These are phyloP conservation scores for Phytophthora idaei DNA, from an alignment of 352 stramenopile species.

Conservation along the genomic window DNA sequence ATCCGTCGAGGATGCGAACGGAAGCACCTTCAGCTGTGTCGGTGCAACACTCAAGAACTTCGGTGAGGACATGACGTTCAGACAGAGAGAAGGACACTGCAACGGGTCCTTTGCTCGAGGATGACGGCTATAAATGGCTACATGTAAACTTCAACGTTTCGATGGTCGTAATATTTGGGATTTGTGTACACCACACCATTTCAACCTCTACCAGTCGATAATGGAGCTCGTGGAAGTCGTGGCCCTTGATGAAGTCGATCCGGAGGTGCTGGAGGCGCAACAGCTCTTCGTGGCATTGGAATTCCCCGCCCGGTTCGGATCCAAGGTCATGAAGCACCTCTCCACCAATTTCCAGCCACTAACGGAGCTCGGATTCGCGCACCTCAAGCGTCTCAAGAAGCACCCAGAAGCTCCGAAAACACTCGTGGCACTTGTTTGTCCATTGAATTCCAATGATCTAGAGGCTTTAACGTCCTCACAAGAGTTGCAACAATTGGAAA, in stretches of 20 bases:
- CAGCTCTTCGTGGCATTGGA: slow-evolving; percentile 74
- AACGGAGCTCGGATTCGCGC: slow-evolving; percentile 63
- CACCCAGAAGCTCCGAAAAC: slow-evolving; percentile 37
- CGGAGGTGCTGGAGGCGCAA: slow-evolving; percentile 46
- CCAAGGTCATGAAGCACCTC: slow-evolving; percentile 72
- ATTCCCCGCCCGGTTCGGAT: slow-evolving; percentile 69
- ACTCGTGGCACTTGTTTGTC: slow-evolving; percentile 64
- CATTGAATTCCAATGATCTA: slow-evolving; percentile 21
- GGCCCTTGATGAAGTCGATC: slow-evolving; percentile 25
- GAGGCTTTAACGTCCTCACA: slow-evolving; percentile 10
- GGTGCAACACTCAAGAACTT: slow-evolving; percentile 6
- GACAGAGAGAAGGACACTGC: background rate
- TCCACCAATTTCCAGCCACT: slow-evolving; percentile 55
- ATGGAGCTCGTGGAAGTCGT: slow-evolving; percentile 55
- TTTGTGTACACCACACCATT: background rate
- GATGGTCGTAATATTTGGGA: slow-evolving; percentile 2
- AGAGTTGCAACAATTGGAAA: slow-evolving; percentile 36
- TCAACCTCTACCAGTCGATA: slow-evolving; percentile 12
- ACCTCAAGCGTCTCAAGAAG: slow-evolving; percentile 89
- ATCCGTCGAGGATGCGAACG: slow-evolving; percentile 64
- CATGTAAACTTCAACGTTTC: slow-evolving; percentile 7
- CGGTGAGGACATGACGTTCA: slow-evolving; percentile 11
- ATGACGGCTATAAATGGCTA: slow-evolving; percentile 20
- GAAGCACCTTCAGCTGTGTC: slow-evolving; percentile 26
- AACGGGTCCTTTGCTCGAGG: background rate